phyloP scores from a whole-genome alignment of 1,139 yeast genomes.

The Blastobotrys proliferans region DNA sequence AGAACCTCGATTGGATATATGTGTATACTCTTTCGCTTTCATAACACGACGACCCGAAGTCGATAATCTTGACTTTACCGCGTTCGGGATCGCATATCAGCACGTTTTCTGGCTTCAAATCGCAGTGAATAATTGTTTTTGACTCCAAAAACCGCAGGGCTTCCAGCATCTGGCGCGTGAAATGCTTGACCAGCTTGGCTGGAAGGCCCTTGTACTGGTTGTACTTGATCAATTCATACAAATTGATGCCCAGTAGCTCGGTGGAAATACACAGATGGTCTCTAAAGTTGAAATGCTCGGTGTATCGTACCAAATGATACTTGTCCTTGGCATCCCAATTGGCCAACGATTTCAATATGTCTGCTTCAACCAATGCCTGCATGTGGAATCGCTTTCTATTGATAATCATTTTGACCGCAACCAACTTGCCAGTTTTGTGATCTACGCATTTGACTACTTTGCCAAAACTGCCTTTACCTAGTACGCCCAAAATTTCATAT shows the following conservation, averaged over 20 bases:
- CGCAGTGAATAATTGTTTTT: constrained; percentile 68
- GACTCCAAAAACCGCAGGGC: constrained; percentile 61
- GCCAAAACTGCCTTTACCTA: constrained; percentile 87
- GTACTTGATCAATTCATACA: constrained; percentile 62
- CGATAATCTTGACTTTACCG: constrained; percentile 87
- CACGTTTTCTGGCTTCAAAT: constrained; percentile 93
- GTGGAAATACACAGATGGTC: constrained; percentile 81
- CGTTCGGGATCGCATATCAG: constrained; percentile 73
- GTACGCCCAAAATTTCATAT: constrained; percentile 53
- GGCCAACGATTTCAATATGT: constrained; percentile 51
- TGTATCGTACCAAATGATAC: constrained; percentile 50
- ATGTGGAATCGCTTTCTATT: constrained; percentile 70
- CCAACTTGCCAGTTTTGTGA: constrained; percentile 52
- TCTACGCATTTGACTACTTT: constrained; percentile 69
- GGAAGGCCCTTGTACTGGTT: constrained; percentile 61
- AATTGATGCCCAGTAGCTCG: constrained; percentile 63
- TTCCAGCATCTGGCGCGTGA: constrained; percentile 53
- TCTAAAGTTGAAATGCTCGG: constrained; percentile 72
- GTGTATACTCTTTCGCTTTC: constrained; percentile 85
- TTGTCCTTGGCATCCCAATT: constrained; percentile 42
- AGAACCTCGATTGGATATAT: constrained; percentile 91
- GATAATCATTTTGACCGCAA: constrained; percentile 74
- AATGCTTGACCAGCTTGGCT: constrained; percentile 44
- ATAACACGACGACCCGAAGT: constrained; percentile 95
- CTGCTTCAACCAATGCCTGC: constrained; percentile 77